Evolutionary conservation across 192 early-diverging fungal genomes (phyloP), one percentile per base, ranked within the genome.

Genomic region (Dimargaris xerosporica): DNA sequence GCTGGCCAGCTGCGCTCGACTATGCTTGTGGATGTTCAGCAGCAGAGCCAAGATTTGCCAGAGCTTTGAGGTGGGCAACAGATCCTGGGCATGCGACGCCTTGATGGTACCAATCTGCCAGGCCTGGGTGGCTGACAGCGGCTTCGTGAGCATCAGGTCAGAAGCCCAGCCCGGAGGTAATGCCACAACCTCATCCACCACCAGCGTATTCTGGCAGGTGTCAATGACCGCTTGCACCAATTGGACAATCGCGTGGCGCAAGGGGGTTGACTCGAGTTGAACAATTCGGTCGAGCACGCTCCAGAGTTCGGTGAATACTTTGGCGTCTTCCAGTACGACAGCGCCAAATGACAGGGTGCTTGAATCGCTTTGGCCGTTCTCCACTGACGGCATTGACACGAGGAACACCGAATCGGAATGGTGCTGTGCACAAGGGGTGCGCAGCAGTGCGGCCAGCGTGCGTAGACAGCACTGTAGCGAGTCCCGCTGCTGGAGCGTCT

Each of bases 31-130:
- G 41, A 60, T 17, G 26, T 26, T 60, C 5, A 60, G 58, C 31
- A 60, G 39, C 17, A 60, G 41, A 21, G 58, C 58, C 41, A 60
- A n/a, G 23, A 43, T 34, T 23, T 60, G 58, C 58, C 58, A 60
- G 5, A 60, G 39, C n/a, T 34, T 26, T 23, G n/a, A 44, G 0
- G 31, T 23, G n/a, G 58, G 39, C 41, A 23, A n/a, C 9, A 44
- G 42, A 19, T 60, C 23, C 16, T 13, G 16, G 41, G 21, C n/a
- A 23, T 60, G 41, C 5, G 6, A 56, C 23, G 15, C 16, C 29
- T 19, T 34, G 29, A 34, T 1, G 23, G 19, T 29, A 29, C 28
- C 28, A 28, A 29, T 29, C 46, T 39, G 34, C 34, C 34, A 39
- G 0, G 9, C 50, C 9, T 52, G 21, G 19, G 50, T 0, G 10